phyloP scores from a whole-genome alignment of 306 rosid genomes.

The Alnus glutinosa region DNA sequence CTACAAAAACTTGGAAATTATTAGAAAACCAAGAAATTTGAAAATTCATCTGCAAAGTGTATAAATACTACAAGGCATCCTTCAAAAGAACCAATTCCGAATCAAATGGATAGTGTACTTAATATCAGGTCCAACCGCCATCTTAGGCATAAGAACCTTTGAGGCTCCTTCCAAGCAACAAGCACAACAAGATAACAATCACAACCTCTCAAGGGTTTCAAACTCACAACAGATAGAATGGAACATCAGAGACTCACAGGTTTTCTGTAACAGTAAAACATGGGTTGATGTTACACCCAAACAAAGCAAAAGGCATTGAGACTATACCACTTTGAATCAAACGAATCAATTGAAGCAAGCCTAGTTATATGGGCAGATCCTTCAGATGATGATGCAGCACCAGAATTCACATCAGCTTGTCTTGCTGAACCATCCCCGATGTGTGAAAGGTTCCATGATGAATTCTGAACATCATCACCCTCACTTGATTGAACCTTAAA shows the following conservation, averaged over 20 bases:
- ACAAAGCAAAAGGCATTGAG: not conserved
- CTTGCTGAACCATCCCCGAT: slow-evolving; percentile 62
- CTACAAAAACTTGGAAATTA: not conserved
- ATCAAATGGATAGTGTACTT: slow-evolving; percentile 10
- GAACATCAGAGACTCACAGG: slow-evolving; percentile 8
- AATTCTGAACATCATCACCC: slow-evolving; percentile 47
- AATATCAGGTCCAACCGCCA: slow-evolving; percentile 8
- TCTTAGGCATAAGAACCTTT: slow-evolving; percentile 3
- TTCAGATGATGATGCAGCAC: slow-evolving; percentile 68
- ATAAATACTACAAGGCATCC: slow-evolving; percentile 15
- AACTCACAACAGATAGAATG: slow-evolving; percentile 7
- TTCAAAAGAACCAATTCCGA: slow-evolving; percentile 16
- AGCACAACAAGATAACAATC: slow-evolving; percentile 8
- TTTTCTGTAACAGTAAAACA: slow-evolving; percentile 10
- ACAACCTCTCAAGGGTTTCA: not conserved
- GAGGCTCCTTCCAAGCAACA: slow-evolving; percentile 17
- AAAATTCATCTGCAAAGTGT: not conserved
- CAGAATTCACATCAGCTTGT: slow-evolving; percentile 50
- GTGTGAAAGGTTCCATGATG: slow-evolving; percentile 86
- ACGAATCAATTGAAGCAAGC: slow-evolving; percentile 98
- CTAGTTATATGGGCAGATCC: slow-evolving; percentile 64
- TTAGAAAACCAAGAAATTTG: not conserved
- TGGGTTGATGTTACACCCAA: slow-evolving; percentile 16
- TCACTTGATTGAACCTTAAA: slow-evolving; percentile 56
- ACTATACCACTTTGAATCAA: slow-evolving; percentile 94